Evolutionary conservation across 2,329 filamentous ascomycete genomes (phyloP).

Genomic region (Penicillium sp.): DNA sequence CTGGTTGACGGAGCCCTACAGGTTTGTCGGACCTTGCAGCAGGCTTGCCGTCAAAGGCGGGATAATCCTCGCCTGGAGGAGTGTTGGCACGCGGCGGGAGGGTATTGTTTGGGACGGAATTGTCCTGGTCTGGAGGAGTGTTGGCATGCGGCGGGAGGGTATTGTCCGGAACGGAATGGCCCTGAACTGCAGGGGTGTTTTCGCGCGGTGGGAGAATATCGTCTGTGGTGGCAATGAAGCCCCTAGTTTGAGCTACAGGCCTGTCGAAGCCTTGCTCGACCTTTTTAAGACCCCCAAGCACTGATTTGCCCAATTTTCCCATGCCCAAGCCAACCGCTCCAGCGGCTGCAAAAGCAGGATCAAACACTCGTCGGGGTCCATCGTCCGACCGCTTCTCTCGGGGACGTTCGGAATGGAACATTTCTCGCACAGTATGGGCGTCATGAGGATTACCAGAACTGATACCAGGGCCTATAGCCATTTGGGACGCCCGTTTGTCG

Average conservation of each 20-base stretch:
- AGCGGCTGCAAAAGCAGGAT: conserved; percentile 53
- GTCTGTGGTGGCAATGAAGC: conserved; percentile 28
- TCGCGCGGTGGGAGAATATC: conserved; percentile 3
- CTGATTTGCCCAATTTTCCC: conserved; percentile 45
- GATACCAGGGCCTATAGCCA: conserved; percentile 50
- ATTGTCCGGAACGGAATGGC: background rate
- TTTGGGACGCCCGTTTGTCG: conserved; percentile 48
- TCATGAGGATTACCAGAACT: conserved; percentile 60
- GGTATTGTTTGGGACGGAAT: background rate
- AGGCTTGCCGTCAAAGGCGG: conserved; percentile 1
- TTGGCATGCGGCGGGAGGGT: background rate
- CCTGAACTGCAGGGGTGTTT: conserved; percentile 6
- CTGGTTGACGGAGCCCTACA: conserved; percentile 3
- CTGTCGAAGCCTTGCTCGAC: conserved; percentile 40
- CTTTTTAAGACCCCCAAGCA: conserved; percentile 46
- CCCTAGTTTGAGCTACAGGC: conserved; percentile 36
- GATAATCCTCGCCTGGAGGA: conserved; percentile 6
- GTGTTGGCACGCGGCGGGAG: background rate
- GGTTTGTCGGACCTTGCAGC: conserved; percentile 4
- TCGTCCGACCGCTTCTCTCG: conserved; percentile 15
- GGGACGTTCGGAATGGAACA: conserved; percentile 34
- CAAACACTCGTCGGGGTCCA: conserved; percentile 30
- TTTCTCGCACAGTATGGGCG: conserved; percentile 51
- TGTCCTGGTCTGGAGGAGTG: conserved; percentile 7
- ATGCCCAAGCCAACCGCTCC: conserved; percentile 53